These are phyloP conservation scores for Tylopilus microsporus DNA, from an alignment of 1,284 basidiomycete genomes.

Conservation along the genomic window DNA sequence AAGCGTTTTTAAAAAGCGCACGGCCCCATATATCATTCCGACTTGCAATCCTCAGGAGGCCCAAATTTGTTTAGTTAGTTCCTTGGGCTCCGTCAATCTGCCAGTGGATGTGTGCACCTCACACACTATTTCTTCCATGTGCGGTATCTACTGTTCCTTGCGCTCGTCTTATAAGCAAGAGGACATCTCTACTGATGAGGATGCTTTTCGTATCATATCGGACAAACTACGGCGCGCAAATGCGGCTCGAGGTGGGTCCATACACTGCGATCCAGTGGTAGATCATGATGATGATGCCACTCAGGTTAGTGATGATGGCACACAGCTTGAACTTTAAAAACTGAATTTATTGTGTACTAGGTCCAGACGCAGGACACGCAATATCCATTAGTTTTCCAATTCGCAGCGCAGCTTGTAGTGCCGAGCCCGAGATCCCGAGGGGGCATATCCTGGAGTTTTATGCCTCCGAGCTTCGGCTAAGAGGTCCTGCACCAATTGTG, in stretches of 20 bases:
- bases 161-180: constrained; percentile 12
- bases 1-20: not conserved
- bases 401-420: not conserved
- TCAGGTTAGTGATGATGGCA: too few species aligned
- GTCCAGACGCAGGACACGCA: constrained; percentile 56
- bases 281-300: too few species aligned
- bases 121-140: constrained; percentile 39
- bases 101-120: too few species aligned
- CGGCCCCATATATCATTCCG: too few species aligned
- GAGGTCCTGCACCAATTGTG: constrained; percentile 57
- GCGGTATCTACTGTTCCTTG: constrained; percentile 45
- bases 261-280: not conserved
- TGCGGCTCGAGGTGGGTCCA: constrained; percentile 45
- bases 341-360: constrained; percentile 31
- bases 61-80: too few species aligned
- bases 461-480: constrained; percentile 75
- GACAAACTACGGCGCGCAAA: constrained; percentile 42
- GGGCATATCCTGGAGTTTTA: constrained; percentile 47
- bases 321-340: not conserved
- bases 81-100: too few species aligned
- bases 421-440: not conserved
- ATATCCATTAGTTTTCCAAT: constrained; percentile 19
- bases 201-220: constrained; percentile 28
- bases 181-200: constrained; percentile 5
- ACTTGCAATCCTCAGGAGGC: too few species aligned